Evolutionary conservation across 768 basidiomycete genomes (phyloP).

Genomic region (Leccinum barrowsii): DNA sequence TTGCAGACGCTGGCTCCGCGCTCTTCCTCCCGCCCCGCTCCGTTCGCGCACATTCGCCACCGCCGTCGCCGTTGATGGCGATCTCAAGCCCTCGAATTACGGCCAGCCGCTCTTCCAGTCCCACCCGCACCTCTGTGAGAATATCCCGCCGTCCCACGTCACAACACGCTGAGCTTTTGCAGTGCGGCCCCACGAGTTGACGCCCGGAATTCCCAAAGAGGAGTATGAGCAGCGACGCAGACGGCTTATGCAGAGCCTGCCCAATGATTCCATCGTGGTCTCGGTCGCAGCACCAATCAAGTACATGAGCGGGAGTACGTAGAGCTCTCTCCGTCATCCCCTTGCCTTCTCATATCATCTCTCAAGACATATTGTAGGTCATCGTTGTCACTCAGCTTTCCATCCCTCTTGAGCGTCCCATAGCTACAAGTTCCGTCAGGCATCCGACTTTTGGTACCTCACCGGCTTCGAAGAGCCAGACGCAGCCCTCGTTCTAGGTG

Average conservation of each 20-base stretch:
- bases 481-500: slow-evolving; percentile 81
- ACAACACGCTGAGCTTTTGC: slow-evolving; percentile 3
- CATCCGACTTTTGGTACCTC: slow-evolving; percentile 91
- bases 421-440: slow-evolving; percentile 95
- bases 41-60: slow-evolving; percentile 33
- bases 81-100: slow-evolving; percentile 65
- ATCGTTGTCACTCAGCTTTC: not conserved
- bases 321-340: slow-evolving; percentile 6
- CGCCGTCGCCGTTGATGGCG: slow-evolving; percentile 21
- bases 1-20: not conserved
- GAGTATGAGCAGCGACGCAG: slow-evolving; percentile 77
- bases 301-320: slow-evolving; percentile 80
- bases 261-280: slow-evolving; percentile 70
- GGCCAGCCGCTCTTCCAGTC: slow-evolving; percentile 78
- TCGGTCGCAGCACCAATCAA: slow-evolving; percentile 77
- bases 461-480: slow-evolving; percentile 96
- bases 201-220: slow-evolving; percentile 70
- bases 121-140: slow-evolving; percentile 77
- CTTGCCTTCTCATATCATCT: slow-evolving; percentile 12
- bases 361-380: slow-evolving; percentile 72
- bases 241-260: slow-evolving; percentile 69
- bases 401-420: slow-evolving; percentile 8
- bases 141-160: not conserved
- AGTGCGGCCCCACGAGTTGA: slow-evolving; percentile 68
- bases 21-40: not conserved